Percentiles rank a stretch among this genome's conserved stretches.
Conservation (phyloP, 768 basidiomycete genomes). For the Suillus ampliporus region DNA sequence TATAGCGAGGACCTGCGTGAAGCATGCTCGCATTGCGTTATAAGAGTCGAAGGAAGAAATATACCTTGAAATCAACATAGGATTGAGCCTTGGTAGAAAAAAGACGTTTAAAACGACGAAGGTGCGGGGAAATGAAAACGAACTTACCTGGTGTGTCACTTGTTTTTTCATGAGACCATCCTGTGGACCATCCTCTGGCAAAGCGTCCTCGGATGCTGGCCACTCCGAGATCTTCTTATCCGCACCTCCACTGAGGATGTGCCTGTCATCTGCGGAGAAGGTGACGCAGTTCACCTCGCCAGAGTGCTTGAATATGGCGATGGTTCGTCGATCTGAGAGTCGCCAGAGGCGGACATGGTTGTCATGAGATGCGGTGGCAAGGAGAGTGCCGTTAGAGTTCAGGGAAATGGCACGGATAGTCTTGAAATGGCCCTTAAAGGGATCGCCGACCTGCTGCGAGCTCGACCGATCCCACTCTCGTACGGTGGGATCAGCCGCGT, state of each 20-base stretch:
- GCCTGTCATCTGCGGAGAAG: not conserved
- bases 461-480: not conserved
- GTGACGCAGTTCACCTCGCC: not conserved
- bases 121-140: not conserved
- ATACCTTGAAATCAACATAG: not conserved
- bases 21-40: not conserved
- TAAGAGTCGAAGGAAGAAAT: no score
- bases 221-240: not conserved
- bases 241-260: not conserved
- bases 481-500: not conserved
- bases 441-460: not conserved
- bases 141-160: not conserved
- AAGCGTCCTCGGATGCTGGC: not conserved
- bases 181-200: not conserved
- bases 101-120: not conserved
- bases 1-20: not conserved
- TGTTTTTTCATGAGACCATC: not conserved
- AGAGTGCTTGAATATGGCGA: conserved; percentile 1
- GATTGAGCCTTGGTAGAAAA: not conserved
- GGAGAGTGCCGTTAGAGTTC: conserved; percentile 27
- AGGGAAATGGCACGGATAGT: not conserved
- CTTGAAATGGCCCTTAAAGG: not conserved
- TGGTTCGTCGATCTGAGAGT: conserved; percentile 6
- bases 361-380: conserved; percentile 37
- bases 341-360: conserved; percentile 37